A percentile compares a stretch with the other conserved stretches of the same genome.
Conservation (phyloP, 352 stramenopile genomes). For the Phytophthora aleatoria region DNA sequence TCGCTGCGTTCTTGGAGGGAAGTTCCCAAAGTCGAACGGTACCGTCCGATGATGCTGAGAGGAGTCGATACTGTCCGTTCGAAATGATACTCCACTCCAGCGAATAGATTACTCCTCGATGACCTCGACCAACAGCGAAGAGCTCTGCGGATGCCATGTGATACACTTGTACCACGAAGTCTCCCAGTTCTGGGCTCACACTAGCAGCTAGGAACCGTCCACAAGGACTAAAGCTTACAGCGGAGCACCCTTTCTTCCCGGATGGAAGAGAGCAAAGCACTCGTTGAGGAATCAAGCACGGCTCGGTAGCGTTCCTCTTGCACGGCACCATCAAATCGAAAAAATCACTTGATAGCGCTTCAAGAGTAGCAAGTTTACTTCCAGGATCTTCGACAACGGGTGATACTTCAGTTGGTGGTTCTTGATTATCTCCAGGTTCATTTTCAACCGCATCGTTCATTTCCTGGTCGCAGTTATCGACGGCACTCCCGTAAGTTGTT, state of each 20-base stretch:
- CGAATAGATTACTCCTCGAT: slow-evolving; percentile 63
- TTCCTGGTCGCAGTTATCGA: slow-evolving; percentile 1
- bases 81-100: slow-evolving; percentile 49
- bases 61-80: slow-evolving; percentile 28
- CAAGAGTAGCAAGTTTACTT: not conserved
- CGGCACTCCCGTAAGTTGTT: not conserved
- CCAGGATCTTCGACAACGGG: not conserved
- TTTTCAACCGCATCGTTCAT: not conserved
- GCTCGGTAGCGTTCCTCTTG: slow-evolving; percentile 39
- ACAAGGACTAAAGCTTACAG: slow-evolving; percentile 64
- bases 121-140: slow-evolving; percentile 43
- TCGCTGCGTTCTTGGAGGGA: not conserved
- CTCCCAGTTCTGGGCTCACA: slow-evolving; percentile 36
- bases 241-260: slow-evolving; percentile 60
- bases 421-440: slow-evolving; percentile 21
- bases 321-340: slow-evolving; percentile 36
- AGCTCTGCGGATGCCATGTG: slow-evolving; percentile 45
- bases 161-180: slow-evolving; percentile 56
- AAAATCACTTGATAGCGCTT: slow-evolving; percentile 6
- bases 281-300: slow-evolving; percentile 62
- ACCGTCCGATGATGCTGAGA: slow-evolving; percentile 68
- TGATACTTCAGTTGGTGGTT: slow-evolving; percentile 6
- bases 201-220: slow-evolving; percentile 58
- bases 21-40: slow-evolving; percentile 53
- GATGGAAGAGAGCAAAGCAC: slow-evolving; percentile 59